Conservation (phyloP, 164 flowering plant species). For the Tetrastigma voinierianum region DNA sequence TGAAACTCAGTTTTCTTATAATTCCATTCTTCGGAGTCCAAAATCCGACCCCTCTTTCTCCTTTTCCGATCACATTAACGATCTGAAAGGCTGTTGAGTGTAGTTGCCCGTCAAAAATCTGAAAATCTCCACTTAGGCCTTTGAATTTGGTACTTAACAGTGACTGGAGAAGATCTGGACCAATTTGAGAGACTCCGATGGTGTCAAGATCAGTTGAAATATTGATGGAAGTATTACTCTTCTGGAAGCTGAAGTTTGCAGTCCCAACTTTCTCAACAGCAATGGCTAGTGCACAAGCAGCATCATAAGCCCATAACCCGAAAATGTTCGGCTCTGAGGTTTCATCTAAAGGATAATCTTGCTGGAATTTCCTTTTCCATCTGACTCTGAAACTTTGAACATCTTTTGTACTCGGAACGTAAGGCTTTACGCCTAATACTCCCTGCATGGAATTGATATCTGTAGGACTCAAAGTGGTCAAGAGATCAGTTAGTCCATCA, state of each 20-base stretch:
- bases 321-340: slow-evolving; percentile 11
- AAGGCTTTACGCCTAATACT: slow-evolving; percentile 32
- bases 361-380: slow-evolving; percentile 27
- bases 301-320: slow-evolving; percentile 60
- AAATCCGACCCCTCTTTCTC: slow-evolving; percentile 30
- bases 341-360: slow-evolving; percentile 12
- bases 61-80: slow-evolving; percentile 36
- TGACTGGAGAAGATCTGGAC: slow-evolving; percentile 24
- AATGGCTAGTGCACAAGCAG: slow-evolving; percentile 34
- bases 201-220: slow-evolving; percentile 12
- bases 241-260: slow-evolving; percentile 8
- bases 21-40: slow-evolving; percentile 37
- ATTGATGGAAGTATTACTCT: neutral
- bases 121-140: slow-evolving; percentile 42
- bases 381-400: slow-evolving; percentile 20
- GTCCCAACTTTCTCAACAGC: slow-evolving; percentile 29
- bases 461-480: slow-evolving; percentile 11
- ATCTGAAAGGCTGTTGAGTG: slow-evolving; percentile 27
- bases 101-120: slow-evolving; percentile 36
- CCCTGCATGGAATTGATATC: slow-evolving; percentile 42
- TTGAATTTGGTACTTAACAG: slow-evolving; percentile 14
- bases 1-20: slow-evolving; percentile 2
- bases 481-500: slow-evolving; percentile 18
- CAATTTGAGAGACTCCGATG: slow-evolving; percentile 30
- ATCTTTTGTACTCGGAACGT: slow-evolving; percentile 23